Base-by-base conservation (phyloP, 1,284 basidiomycete genomes). In the Ganoderma sinense region DNA sequence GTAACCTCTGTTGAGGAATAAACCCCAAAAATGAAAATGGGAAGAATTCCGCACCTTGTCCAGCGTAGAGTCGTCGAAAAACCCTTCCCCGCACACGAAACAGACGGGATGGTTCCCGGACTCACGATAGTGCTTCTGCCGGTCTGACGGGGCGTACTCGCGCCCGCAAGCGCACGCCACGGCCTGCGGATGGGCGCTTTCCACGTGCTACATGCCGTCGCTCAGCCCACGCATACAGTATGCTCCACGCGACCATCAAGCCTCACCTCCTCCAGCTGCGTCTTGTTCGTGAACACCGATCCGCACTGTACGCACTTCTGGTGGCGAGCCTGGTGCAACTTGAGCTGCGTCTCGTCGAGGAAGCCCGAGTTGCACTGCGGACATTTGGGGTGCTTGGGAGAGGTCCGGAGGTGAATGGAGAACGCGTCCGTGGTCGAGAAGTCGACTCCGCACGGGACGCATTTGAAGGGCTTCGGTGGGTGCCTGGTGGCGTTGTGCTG, bases 91-190 rank as follows among this genome's bases (percentile, higher is more conserved):
- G 33, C 75, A 76, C 14, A 69, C 48, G 58, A 69, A 65, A 51
- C 75, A 76, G 2, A 36, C 41, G 0, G 72, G 73, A n/a, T 76
- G 75, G 23, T n/a, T 67, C 8, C 67, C 31, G 0, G 73, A 72
- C 36, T 68, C 68, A 0, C 53, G 63, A 60, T 62, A 76, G 55
- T 76, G 75, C 48, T 70, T 64, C 59, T 70, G 66, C 33, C 67
- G 66, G 16, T 69, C 69, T 5, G 51, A 31, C 18, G 31, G 20
- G 31, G 40, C 36, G 23, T 64, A 53, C 64, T 65, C 53, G 23
- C 64, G 39, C 39, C 64, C 64, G 51, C 64, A 65, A 16, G 55
- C 16, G 40, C 64, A 65, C 51, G 20, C 20, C 18, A 65, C 64
- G 7, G 29, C 56, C n/a, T 16, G 53, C 4, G 51, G 53, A 40